These are phyloP conservation scores for Mucor racemosus DNA, from an alignment of 371 early-diverging fungal species.

Conservation along the genomic window DNA sequence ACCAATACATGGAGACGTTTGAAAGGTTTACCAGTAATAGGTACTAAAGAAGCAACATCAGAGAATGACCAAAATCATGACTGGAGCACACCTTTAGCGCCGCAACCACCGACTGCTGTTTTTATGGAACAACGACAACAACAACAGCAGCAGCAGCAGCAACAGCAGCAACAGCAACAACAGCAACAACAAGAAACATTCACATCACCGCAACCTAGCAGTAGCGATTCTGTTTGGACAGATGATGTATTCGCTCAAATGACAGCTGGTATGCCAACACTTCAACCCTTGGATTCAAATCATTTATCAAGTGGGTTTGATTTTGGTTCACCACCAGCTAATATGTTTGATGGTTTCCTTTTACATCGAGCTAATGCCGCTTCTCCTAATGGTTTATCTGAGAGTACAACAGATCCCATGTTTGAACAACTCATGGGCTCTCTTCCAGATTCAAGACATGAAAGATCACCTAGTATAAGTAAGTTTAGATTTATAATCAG, in stretches of 20 bases:
- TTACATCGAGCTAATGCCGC: constrained; percentile 1
- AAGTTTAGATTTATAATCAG: background rate
- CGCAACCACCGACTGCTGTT: background rate
- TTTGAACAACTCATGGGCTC: constrained; percentile 33
- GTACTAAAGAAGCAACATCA: background rate
- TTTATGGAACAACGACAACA: background rate
- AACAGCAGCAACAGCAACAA: background rate
- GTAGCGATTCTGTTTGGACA: constrained; percentile 24
- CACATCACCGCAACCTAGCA: background rate
- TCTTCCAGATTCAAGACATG: constrained; percentile 26
- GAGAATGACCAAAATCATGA: background rate
- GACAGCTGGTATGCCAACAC: constrained; percentile 32
- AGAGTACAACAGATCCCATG: constrained; percentile 19
- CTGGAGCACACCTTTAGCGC: background rate
- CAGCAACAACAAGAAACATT: background rate
- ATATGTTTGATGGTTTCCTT: constrained; percentile 7
- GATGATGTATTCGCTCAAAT: constrained; percentile 32
- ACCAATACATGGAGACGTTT: constrained; percentile 48
- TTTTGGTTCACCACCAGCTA: constrained; percentile 24
- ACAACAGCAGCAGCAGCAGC: background rate
- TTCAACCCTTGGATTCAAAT: constrained; percentile 30
- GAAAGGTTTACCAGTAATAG: constrained; percentile 43
- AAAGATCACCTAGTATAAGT: constrained; percentile 40
- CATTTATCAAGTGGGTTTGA: constrained; percentile 34
- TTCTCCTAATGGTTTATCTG: background rate